phyloP scores from a whole-genome alignment of 306 rosid species.

The Casuarina equisetifolia region DNA sequence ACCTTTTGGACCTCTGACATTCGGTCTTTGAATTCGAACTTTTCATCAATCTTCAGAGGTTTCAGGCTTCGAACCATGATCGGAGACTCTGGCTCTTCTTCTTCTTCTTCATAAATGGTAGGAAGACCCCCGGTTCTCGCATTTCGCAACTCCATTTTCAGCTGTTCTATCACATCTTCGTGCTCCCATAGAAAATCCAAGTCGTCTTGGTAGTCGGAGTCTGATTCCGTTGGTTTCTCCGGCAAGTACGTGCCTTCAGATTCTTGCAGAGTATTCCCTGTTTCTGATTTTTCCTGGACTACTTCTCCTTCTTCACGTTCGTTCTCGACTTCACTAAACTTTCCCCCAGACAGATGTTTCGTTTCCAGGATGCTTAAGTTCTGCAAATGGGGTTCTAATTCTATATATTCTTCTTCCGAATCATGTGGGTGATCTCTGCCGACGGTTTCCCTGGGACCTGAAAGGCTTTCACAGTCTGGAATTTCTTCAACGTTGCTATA shows the following conservation, averaged over 20 bases:
- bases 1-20: constrained; percentile 63
- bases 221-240: constrained; percentile 23
- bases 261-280: constrained; percentile 11
- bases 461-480: not conserved
- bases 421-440: not conserved
- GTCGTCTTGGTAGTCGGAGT: constrained; percentile 36
- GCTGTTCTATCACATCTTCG: constrained; percentile 68
- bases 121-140: constrained; percentile 73
- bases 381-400: constrained; percentile 39
- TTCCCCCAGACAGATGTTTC: constrained; percentile 13
- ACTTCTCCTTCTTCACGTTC: constrained; percentile 16
- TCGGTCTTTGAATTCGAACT: constrained; percentile 51
- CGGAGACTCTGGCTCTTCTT: constrained; percentile 37
- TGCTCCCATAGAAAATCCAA: constrained; percentile 59
- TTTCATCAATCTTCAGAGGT: constrained; percentile 56
- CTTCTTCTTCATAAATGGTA: constrained; percentile 68
- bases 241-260: constrained; percentile 30
- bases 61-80: constrained; percentile 34
- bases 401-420: constrained; percentile 44
- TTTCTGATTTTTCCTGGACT: constrained; percentile 25
- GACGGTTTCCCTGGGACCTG: not conserved
- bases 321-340: constrained; percentile 8
- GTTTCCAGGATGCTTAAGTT: constrained; percentile 15
- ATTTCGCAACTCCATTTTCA: constrained; percentile 65
- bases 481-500: not conserved